Base-by-base conservation (phyloP, 306 rosid species). In the Cucurbita maxima region DNA sequence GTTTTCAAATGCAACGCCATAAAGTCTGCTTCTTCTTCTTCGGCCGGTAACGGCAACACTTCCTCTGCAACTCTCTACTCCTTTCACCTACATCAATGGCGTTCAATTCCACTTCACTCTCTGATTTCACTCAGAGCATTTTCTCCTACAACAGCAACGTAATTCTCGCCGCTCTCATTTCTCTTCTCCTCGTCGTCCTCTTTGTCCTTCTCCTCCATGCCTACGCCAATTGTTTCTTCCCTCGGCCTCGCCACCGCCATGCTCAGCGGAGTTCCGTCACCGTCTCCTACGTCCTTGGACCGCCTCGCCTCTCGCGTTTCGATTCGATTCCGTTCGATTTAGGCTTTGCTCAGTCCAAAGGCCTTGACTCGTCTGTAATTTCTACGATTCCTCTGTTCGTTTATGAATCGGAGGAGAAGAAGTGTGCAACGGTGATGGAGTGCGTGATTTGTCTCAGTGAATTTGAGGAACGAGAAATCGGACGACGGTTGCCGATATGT, bases 191-290 rank as follows among this genome's bases (percentile, higher is more conserved):
- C 3, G 97, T 91, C 43, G 83, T 95, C 57, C 92, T 95, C 86
- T 95, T 95, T 79, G 99, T 95, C 60, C 84, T 95, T 15, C 81
- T 95, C 25, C 99, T 95, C 75, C 99, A 95, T 53, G 77, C 90
- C 73, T 95, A 89, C 78, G 99, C 99, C 36, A 87, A 87, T 40
- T 89, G 96, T 89, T 89, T 95, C 88, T 60, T 89, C 1, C 82
- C 90, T 41, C 97, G 82, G 3, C 76, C 92, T 43, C 84, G 82
- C 16, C 88, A 59, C 75, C 84, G 80, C 11, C 73, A 5, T 19
- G 4, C 43, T 40, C 89, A 77, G 2, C 85, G 91, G 10, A 75
- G 81, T 41, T 71, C 96, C 3, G 80, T 85, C 9, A 75, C 88
- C 0, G 88, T 87, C 74, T 86, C 97, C 16, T 84, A 80, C 15